phyloP scores from a whole-genome alignment of 2,329 filamentous ascomycete genomes.

The Clarireedia hainanense region DNA sequence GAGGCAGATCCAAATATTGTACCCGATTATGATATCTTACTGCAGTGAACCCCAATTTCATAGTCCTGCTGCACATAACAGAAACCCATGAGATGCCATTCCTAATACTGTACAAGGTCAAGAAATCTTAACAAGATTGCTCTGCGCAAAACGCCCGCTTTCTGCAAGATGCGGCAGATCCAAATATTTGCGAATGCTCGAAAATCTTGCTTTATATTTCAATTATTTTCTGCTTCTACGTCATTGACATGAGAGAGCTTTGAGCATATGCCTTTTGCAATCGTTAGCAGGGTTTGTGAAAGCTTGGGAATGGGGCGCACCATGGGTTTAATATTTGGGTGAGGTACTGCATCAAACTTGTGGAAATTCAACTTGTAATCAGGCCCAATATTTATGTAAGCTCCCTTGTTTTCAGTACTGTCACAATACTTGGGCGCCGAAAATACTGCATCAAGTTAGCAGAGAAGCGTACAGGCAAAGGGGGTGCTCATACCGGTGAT shows the following conservation, averaged over 20 bases:
- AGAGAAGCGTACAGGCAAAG: neutral
- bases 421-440: slow-evolving; percentile 97
- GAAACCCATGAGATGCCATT: neutral
- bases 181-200: neutral
- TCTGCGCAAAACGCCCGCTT: neutral
- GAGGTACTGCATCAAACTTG: slow-evolving; percentile 93
- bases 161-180: slow-evolving; percentile 4
- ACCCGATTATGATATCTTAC: too few species aligned
- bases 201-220: neutral
- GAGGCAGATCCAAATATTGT: too few species aligned
- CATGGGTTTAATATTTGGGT: slow-evolving; percentile 94
- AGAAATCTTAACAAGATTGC: neutral
- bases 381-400: slow-evolving; percentile 92
- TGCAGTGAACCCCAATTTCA: too few species aligned
- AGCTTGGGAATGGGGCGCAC: slow-evolving; percentile 33
- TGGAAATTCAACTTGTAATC: slow-evolving; percentile 89
- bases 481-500: slow-evolving; percentile 63
- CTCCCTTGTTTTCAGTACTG: slow-evolving; percentile 94
- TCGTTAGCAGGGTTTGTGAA: slow-evolving; percentile 9
- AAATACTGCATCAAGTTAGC: slow-evolving; percentile 55
- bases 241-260: slow-evolving; percentile 64
- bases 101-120: slow-evolving; percentile 5
- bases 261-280: slow-evolving; percentile 66
- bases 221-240: slow-evolving; percentile 9
- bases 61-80: neutral